Evolutionary conservation across 257 asterid genomes (phyloP), one percentile per base, ranked within the genome.

Genomic region (Solanum pennellii): DNA sequence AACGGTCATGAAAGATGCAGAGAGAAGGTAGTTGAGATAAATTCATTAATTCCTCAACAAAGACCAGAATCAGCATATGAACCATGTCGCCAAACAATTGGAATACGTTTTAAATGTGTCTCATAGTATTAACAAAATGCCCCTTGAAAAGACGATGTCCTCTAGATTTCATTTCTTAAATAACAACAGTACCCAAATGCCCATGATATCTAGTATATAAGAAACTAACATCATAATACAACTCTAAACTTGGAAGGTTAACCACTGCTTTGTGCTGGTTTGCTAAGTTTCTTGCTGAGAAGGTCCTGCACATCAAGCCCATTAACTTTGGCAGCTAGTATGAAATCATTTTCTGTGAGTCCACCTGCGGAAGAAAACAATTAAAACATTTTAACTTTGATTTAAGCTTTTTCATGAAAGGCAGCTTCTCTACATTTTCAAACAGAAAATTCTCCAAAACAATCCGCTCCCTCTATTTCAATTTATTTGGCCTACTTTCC

Each of bases 261-360:
- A 23, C 73, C 29, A 33, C 49, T 31, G 72, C 37, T 37, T 71
- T 44, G 72, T 31, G 83, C 14, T 71, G 72, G 71, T 74, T 83
- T 89, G 42, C 90, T 47, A 15, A 92, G 91, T 84, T 92, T 92
- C 88, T 91, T 94, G 94, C 99, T 95, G 76, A 96, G 94, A 89
- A 96, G 98, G 86, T 91, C 89, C 41, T 90, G 94, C 82, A 95
- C 92, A 90, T 94, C 89, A 35, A 96, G 98, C 72, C 91, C 90
- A 71, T 72, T 89, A 72, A 96, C 94, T 95, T 96, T 96, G 59
- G 96, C 94, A 85, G 99, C 99, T 68, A 96, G 98, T 80, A 96
- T 94, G 92, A 95, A 96, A 89, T 95, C 99, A 91, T 97, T 97
- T 92, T 97, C 98, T 12, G 98, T 95, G 25, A 97, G 93, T 44